These are phyloP conservation scores for Flaveria robusta DNA, from an alignment of 129 eudicot genomes.

Conservation along the genomic window DNA sequence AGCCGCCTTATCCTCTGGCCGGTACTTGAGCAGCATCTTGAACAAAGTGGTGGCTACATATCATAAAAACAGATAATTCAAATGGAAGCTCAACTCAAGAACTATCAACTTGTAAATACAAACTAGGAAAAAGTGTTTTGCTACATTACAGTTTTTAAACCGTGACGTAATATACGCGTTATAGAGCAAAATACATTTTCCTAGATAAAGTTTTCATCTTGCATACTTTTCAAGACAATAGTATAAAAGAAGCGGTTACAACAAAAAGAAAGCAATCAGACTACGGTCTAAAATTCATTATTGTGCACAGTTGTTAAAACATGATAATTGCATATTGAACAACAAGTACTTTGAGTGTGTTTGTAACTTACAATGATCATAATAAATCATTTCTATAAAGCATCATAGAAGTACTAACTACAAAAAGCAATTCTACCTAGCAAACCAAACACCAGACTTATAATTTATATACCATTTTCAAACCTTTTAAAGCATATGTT, in stretches of 20 bases:
- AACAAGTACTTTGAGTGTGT: too few relatives aligned
- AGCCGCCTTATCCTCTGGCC: slow-evolving; percentile 81
- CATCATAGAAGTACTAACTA: background rate
- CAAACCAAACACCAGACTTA: too few relatives aligned
- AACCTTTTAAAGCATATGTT: background rate
- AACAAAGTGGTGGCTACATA: slow-evolving; percentile 71
- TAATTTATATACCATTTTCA: too few relatives aligned
- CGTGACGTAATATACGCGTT: background rate
- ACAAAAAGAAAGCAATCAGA: too few relatives aligned
- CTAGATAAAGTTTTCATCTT: too few relatives aligned
- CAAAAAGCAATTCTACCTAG: background rate
- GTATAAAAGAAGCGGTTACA: too few relatives aligned
- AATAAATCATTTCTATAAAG: background rate
- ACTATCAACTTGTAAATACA: background rate
- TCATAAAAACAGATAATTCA: background rate
- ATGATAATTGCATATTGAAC: too few relatives aligned
- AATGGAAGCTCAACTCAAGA: background rate
- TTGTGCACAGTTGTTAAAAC: too few relatives aligned
- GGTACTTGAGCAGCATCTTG: slow-evolving; percentile 81
- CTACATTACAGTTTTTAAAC: background rate
- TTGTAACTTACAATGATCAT: background rate
- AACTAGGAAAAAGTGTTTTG: background rate
- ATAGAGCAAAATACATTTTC: background rate
- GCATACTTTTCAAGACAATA: too few relatives aligned
- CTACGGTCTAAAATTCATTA: too few relatives aligned